These are phyloP conservation scores for Arabidopsis lyrata DNA, from an alignment of 441 rosid genomes.

Conservation along the genomic window DNA sequence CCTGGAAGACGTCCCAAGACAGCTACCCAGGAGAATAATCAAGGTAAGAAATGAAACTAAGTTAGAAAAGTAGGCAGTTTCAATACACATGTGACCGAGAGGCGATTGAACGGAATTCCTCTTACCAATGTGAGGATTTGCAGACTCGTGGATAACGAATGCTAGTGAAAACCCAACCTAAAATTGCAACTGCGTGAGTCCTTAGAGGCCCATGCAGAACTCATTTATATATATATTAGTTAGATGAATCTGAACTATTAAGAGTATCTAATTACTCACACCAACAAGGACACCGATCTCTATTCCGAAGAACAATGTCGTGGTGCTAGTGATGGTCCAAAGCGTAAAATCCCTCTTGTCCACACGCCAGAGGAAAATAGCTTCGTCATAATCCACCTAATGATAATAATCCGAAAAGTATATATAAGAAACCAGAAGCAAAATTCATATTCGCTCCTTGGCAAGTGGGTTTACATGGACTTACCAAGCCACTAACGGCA, in stretches of 20 bases:
- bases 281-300: conserved; percentile 98
- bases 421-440: conserved; percentile 8
- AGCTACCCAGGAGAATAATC: conserved; percentile 74
- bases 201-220: not conserved
- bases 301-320: conserved; percentile 92
- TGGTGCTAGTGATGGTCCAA: conserved; percentile 81
- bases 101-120: conserved; percentile 6
- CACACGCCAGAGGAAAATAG: conserved; percentile 90
- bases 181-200: conserved; percentile 39
- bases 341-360: conserved; percentile 97
- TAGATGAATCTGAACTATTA: conserved; percentile 10
- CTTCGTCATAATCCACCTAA: conserved; percentile 94
- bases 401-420: conserved; percentile 31
- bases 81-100: not conserved
- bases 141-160: conserved; percentile 97
- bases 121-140: conserved; percentile 98
- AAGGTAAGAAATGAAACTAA: conserved; percentile 3
- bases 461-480: conserved; percentile 41
- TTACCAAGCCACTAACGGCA: conserved; percentile 94
- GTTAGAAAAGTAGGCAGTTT: conserved; percentile 13
- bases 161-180: conserved; percentile 95
- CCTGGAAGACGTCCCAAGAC: conserved; percentile 99
- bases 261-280: conserved; percentile 57
- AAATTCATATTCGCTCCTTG: not conserved
- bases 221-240: conserved; percentile 2